Conservation (phyloP, 306 rosid species). For the Aeschynomene evenia region DNA sequence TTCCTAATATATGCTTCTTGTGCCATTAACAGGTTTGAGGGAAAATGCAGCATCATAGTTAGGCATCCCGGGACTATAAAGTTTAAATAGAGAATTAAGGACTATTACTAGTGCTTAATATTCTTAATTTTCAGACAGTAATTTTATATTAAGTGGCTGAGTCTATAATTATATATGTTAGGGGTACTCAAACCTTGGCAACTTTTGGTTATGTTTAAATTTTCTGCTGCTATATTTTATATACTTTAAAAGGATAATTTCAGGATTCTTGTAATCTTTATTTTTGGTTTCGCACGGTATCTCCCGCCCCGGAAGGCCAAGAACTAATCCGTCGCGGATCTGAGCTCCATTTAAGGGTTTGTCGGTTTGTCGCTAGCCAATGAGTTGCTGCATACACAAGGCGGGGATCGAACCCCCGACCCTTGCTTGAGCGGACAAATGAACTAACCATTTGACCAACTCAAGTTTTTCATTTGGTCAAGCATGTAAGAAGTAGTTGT, state of each 20-base stretch:
- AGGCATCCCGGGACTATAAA: background rate
- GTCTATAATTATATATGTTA: background rate
- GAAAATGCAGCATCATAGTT: background rate
- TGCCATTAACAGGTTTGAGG: constrained; percentile 16
- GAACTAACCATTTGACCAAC: no score
- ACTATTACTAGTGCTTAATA: background rate
- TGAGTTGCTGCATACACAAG: no score
- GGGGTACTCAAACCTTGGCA: background rate
- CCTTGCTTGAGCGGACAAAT: no score
- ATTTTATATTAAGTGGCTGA: background rate
- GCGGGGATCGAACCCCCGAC: no score
- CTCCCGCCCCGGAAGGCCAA: no score
- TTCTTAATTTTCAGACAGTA: background rate
- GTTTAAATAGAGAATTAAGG: background rate
- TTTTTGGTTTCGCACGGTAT: no score
- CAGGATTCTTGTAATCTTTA: background rate
- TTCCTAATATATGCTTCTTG: constrained; percentile 1
- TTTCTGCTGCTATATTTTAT: background rate
- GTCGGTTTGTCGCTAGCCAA: no score
- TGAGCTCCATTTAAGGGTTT: no score
- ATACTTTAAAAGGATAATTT: background rate
- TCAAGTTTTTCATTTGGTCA: background rate
- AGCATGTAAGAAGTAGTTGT: background rate
- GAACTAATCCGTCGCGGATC: no score
- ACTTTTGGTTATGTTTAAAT: background rate